Percentiles rank a stretch among this genome's conserved stretches.
Conservation (phyloP, 2,329 filamentous ascomycete genomes). For the Cryphonectria radicalis region DNA sequence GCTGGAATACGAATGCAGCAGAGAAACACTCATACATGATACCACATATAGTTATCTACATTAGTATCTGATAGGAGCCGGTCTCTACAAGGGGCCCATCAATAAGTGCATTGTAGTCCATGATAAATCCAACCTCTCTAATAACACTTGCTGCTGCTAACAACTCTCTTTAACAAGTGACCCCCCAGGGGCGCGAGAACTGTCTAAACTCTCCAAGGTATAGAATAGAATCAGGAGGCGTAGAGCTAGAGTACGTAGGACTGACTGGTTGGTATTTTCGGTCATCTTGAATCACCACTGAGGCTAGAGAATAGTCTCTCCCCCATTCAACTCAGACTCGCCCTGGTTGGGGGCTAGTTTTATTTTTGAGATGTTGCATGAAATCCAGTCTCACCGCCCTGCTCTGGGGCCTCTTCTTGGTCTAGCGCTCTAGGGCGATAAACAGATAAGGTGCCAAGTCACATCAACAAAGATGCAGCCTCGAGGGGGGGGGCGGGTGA, state of each 20-base stretch:
- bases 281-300: neutral
- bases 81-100: neutral
- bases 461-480: slow-evolving; percentile 5
- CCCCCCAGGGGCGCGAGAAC: neutral
- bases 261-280: neutral
- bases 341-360: neutral
- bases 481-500: slow-evolving; percentile 3
- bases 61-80: neutral
- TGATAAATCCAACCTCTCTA: neutral
- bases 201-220: neutral
- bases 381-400: slow-evolving; percentile 38
- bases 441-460: slow-evolving; percentile 36
- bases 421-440: slow-evolving; percentile 33
- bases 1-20: neutral
- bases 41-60: too few species aligned
- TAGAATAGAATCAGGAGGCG: neutral
- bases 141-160: neutral
- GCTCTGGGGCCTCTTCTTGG: slow-evolving; percentile 27
- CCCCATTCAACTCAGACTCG: neutral
- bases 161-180: neutral
- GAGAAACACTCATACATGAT: neutral
- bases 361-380: slow-evolving; percentile 31
- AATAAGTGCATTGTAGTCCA: neutral
- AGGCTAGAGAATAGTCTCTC: neutral
- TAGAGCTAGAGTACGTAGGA: neutral